These are phyloP conservation scores for Schizochytrium sp. DNA, from an alignment of 108 stramenopile species.

Conservation along the genomic window DNA sequence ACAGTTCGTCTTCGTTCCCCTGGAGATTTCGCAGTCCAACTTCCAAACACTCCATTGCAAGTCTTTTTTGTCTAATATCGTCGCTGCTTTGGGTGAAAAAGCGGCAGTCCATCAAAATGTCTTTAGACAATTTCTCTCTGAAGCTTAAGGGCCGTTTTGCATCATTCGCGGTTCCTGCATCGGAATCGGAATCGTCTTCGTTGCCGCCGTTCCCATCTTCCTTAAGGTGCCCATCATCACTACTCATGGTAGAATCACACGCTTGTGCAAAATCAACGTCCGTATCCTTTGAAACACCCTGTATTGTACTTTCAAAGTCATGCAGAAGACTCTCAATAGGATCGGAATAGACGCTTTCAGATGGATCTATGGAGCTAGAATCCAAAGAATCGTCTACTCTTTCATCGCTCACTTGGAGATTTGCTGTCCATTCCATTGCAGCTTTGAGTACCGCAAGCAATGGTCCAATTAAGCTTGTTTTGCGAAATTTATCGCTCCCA, in stretches of 20 bases:
- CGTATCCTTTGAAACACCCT: neutral
- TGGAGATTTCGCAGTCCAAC: neutral
- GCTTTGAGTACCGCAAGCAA: neutral
- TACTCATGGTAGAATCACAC: neutral
- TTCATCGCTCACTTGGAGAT: neutral
- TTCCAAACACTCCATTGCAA: neutral
- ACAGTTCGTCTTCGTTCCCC: neutral
- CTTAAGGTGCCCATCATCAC: neutral
- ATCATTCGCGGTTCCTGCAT: neutral
- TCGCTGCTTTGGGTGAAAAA: neutral
- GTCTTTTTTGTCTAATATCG: neutral
- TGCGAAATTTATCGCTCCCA: neutral
- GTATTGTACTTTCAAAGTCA: constrained; percentile 6
- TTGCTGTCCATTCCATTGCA: neutral
- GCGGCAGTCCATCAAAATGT: neutral
- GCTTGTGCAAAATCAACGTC: neutral
- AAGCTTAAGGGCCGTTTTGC: neutral
- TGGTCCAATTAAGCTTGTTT: neutral
- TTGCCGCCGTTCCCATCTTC: too few species aligned
- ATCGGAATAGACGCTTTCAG: neutral
- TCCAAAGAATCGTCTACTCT: too few species aligned
- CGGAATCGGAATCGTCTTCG: neutral
- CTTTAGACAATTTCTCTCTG: neutral
- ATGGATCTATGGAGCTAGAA: too few species aligned
- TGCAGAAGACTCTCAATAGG: neutral